phyloP scores from a whole-genome alignment of 352 stramenopile genomes.

The Phytopythium mirpurense region DNA sequence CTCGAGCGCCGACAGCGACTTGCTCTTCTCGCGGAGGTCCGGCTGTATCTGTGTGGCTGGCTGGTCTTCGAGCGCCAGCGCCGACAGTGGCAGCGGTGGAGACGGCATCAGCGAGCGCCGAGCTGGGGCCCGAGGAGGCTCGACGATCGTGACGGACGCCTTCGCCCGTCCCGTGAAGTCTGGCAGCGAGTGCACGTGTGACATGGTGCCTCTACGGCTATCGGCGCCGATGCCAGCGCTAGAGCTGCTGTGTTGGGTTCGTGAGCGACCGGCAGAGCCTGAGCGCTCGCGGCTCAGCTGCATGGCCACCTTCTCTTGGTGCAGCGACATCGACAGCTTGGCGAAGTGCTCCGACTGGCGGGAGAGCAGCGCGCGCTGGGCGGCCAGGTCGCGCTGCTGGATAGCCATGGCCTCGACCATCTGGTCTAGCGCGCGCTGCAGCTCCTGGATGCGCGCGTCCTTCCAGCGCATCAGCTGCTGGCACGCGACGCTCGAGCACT shows the following conservation, averaged over 20 bases:
- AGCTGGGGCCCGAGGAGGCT: background rate
- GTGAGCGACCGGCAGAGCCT: background rate
- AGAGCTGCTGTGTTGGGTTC: background rate
- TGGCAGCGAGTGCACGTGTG: slow-evolving; percentile 3
- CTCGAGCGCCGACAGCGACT: slow-evolving; percentile 13
- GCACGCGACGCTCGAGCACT: slow-evolving; percentile 16
- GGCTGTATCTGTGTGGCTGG: too few species aligned
- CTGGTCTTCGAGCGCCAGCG: background rate
- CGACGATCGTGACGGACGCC: background rate
- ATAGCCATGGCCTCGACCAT: slow-evolving; percentile 37
- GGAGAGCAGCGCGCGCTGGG: slow-evolving; percentile 24
- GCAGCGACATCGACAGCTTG: slow-evolving; percentile 23
- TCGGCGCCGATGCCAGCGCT: background rate
- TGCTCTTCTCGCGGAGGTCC: slow-evolving; percentile 6
- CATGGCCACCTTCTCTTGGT: slow-evolving; percentile 29
- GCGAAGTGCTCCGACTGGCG: slow-evolving; percentile 29
- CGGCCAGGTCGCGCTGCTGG: slow-evolving; percentile 30
- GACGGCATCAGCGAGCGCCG: slow-evolving; percentile 1
- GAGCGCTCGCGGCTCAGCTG: slow-evolving; percentile 14
- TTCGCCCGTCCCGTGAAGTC: background rate
- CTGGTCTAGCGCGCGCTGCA: slow-evolving; percentile 31
- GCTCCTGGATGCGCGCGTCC: slow-evolving; percentile 24
- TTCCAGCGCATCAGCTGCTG: slow-evolving; percentile 23
- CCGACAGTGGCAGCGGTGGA: slow-evolving; percentile 1
- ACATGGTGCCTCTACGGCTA: slow-evolving; percentile 1